These are phyloP conservation scores for Amanita fuliginea DNA, from an alignment of 768 basidiomycete species.

Conservation along the genomic window DNA sequence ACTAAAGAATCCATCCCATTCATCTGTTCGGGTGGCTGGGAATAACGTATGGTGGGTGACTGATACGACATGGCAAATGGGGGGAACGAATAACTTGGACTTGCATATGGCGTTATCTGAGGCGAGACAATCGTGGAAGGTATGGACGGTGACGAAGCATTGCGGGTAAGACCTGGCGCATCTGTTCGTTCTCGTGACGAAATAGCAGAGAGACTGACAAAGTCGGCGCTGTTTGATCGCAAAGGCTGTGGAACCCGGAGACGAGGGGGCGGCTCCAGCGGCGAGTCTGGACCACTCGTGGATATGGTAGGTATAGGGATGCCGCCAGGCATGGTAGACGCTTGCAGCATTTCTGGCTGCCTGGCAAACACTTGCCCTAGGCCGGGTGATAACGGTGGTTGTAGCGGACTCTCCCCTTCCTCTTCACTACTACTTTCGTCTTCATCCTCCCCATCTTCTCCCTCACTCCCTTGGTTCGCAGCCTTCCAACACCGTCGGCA, in stretches of 20 bases:
- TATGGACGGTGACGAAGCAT: constrained; percentile 2
- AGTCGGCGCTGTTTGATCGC: constrained; percentile 6
- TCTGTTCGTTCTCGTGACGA: background rate
- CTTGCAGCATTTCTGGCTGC: background rate
- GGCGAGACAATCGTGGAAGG: background rate
- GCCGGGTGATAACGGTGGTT: background rate
- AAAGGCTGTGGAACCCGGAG: constrained; percentile 11
- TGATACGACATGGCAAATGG: background rate
- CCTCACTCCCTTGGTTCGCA: constrained; percentile 40
- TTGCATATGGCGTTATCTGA: constrained; percentile 1
- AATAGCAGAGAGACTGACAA: background rate
- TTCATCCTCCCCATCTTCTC: constrained; percentile 18
- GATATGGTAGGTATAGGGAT: constrained; percentile 45
- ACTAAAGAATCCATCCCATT: constrained; percentile 1
- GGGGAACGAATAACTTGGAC: background rate
- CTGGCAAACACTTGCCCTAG: background rate
- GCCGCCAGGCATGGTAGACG: constrained; percentile 22
- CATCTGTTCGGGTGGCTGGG: constrained; percentile 2
- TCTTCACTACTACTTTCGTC: background rate
- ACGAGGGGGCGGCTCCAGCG: constrained; percentile 14
- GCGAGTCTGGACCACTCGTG: constrained; percentile 35
- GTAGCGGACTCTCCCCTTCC: background rate
- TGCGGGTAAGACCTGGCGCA: background rate
- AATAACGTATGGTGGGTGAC: constrained; percentile 7
- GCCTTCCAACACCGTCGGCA: constrained; percentile 94